Percentiles rank a stretch among this genome's conserved stretches.
Evolutionary conservation across 2,329 filamentous ascomycete species (phyloP).

Genomic region (Helotiales sp.): DNA sequence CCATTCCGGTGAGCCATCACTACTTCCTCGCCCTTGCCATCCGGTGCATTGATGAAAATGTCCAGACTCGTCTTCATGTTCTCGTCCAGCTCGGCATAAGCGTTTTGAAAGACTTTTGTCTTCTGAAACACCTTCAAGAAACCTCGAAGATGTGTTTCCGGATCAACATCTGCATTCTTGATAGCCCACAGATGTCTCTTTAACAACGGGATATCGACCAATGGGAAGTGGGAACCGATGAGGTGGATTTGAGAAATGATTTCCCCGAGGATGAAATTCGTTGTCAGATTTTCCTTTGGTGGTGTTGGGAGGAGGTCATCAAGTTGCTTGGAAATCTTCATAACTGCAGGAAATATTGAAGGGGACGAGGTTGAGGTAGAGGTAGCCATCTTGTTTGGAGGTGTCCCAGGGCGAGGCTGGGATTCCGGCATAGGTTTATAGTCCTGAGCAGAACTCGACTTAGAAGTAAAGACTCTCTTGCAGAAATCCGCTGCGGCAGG

Average conservation of each 20-base stretch:
- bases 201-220: conserved; percentile 31
- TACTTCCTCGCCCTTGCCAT: conserved; percentile 26
- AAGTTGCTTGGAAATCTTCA: not conserved
- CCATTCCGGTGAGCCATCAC: conserved; percentile 23
- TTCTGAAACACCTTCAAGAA: conserved; percentile 35
- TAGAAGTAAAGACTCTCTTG: not conserved
- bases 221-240: conserved; percentile 25
- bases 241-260: conserved; percentile 36
- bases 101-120: conserved; percentile 32
- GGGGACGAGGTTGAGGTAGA: not conserved
- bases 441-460: no score
- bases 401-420: conserved; percentile 5
- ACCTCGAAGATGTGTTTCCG: conserved; percentile 34
- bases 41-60: conserved; percentile 33
- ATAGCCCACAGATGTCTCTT: conserved; percentile 34
- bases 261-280: conserved; percentile 35
- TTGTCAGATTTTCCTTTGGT: conserved; percentile 26
- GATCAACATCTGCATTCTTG: conserved; percentile 32
- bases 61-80: conserved; percentile 33
- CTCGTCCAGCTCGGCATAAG: conserved; percentile 31
- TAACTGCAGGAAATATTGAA: not conserved
- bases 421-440: not conserved
- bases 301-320: conserved; percentile 18
- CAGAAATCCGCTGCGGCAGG: not conserved
- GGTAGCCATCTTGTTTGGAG: not conserved